phyloP scores from a whole-genome alignment of 208 protist species.

The Strigomonas galati region DNA sequence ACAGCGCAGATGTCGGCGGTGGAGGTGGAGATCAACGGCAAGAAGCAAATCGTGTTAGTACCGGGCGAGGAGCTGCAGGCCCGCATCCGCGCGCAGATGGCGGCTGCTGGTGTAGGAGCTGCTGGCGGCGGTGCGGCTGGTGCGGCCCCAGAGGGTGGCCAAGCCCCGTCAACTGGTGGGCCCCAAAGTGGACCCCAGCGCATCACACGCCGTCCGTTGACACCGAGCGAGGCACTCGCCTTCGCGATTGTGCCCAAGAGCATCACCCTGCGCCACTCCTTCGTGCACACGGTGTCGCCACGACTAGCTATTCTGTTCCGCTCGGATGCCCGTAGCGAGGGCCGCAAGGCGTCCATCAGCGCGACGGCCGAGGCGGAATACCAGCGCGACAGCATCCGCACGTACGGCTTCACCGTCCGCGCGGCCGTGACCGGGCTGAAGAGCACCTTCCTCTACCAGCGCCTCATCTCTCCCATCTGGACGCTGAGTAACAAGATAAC shows the following conservation, averaged over 20 bases:
- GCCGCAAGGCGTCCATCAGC: conserved; percentile 19
- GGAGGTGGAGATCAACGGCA: conserved; percentile 55
- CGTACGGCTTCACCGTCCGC: conserved; percentile 34
- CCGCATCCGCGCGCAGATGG: conserved; percentile 36
- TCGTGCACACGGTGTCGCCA: conserved; percentile 52
- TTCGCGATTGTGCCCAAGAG: conserved; percentile 37
- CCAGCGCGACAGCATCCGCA: conserved; percentile 29
- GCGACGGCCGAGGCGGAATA: conserved; percentile 35
- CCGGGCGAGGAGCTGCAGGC: conserved; percentile 42
- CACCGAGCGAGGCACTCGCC: conserved; percentile 25
- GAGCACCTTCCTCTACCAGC: conserved; percentile 31
- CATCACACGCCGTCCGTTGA: conserved; percentile 2
- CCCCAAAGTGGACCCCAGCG: neutral
- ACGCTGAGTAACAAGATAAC: conserved; percentile 49
- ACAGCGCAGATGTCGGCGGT: conserved; percentile 35
- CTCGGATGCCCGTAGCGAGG: conserved; percentile 29
- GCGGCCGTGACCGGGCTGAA: conserved; percentile 41
- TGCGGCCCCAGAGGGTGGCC: neutral
- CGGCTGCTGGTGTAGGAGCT: neutral
- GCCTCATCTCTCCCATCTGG: conserved; percentile 56
- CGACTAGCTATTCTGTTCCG: conserved; percentile 31
- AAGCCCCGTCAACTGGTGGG: neutral
- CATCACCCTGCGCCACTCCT: conserved; percentile 45
- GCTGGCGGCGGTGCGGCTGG: neutral
- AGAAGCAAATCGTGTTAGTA: conserved; percentile 52